Base-by-base conservation (phyloP, 352 stramenopile genomes). In the Phytophthora pluvialis region DNA sequence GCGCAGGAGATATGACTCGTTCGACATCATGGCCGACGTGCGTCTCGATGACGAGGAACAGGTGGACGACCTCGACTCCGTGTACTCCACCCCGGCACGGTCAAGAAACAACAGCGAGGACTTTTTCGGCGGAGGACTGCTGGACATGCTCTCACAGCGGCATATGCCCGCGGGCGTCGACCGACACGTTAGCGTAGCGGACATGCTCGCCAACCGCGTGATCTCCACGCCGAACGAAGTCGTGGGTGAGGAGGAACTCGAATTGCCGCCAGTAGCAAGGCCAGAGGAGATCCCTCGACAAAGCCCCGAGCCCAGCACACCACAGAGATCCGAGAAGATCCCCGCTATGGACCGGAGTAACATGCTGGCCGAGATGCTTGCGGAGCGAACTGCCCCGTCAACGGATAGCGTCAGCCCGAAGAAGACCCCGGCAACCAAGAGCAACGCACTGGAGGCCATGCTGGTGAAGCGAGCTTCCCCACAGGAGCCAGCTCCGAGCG, bases 351-450 rank as follows among this genome's bases (percentile, higher is more conserved):
- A 66, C 5, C 62, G 58, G 29, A 70, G 52, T 43, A 73, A 81
- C 33, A 67, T 75, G 59, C 52, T 83, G 43, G 64, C 68, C 3
- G 74, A 81, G 53, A 72, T 81, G 72, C 53, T 83, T 9, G 54
- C 64, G 16, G 75, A 67, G 38, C 57, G 68, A 64, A 28, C 54
- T 39, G 44, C 54, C 47, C n/a, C 60, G 36, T 42, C 63, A 60
- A 56, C 46, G 3, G 57, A 60, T 15, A 67, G 26, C 16, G 46
- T 13, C 38, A 52, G 39, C 31, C 32, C 16, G 21, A 39, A 59
- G 13, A n/a, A 57, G 16, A 5, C 15, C 2, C 15, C 43, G 29
- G 40, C 33, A 28, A 59, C 35, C 42, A 74, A 70, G 47, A 70
- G 31, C 5, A 79, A 77, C 50, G 63, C 70, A 25, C 54, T 84